Base-by-base conservation (phyloP, 129 eudicot species). In the Flaveria bidentis region DNA sequence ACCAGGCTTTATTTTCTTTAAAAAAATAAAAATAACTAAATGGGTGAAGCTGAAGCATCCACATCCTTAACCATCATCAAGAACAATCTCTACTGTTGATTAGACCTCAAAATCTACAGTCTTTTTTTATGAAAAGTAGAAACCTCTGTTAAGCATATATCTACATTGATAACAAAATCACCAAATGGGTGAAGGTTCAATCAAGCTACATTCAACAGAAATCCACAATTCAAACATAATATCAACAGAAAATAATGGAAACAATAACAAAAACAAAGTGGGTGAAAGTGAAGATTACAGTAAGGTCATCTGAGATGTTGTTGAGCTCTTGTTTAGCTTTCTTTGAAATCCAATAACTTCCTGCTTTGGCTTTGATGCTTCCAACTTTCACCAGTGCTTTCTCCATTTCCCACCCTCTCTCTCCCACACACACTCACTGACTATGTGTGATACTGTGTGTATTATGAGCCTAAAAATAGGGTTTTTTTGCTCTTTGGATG, bases 291-390 rank as follows among this genome's bases (percentile, higher is more conserved):
- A 30, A 30, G 36, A 36, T 45, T 78, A 87, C 91, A 76, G 82
- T 49, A 52, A 87, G 85, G 71, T 87, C 91, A 56, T 87, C 81
- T 23, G 87, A 70, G 71, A 87, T 87, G 87, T 87, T 85, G 65
- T 82, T 67, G 52, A 82, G 47, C 76, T 87, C 91, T 69, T 87
- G 85, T 71, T 87, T 84, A 71, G 88, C 91, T 80, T 87, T 87
- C 87, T 82, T 84, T 7, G 91, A 79, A 77, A 87, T 78, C 91
- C 88, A 87, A 47, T 51, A 82, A 68, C 85, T 79, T 70, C 91
- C 87, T 5, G 88, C 86, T 79, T 87, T 84, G 0, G 88, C 86
- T 73, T 87, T 87, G 15, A 87, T 81, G 83, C 91, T 84, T 60
- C 88, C 88, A 50, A 82, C 82, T 80, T 87, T 87, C 73, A 81